Conservation (phyloP, 108 stramenopile genomes). For the Nitzschia palea region DNA sequence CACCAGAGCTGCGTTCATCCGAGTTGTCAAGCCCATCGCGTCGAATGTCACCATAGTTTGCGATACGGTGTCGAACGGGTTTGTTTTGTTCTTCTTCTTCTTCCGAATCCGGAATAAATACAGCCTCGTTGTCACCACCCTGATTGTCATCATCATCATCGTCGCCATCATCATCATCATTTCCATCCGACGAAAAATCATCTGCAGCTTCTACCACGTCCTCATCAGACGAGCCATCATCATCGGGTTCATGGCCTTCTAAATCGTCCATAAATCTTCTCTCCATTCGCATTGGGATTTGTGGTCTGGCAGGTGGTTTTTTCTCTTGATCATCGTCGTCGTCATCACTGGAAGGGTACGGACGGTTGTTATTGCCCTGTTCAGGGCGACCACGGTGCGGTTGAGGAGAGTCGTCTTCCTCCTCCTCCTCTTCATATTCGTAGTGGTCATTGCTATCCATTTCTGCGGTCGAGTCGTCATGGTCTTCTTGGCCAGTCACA, state of each 20-base stretch:
- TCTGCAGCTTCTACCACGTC: slow-evolving; percentile 7
- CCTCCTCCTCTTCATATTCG: background rate
- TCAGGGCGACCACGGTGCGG: background rate
- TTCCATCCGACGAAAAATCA: slow-evolving; percentile 5
- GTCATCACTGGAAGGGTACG: background rate
- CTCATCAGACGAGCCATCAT: slow-evolving; percentile 1
- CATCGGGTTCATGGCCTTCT: background rate
- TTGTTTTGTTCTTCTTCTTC: no score
- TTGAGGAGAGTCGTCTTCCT: background rate
- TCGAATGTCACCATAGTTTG: no score
- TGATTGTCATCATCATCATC: background rate
- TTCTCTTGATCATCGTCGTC: background rate
- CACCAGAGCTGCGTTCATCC: no score
- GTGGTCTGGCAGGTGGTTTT: no score
- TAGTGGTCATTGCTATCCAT: background rate
- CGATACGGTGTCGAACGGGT: no score
- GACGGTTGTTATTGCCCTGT: background rate
- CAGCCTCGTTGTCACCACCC: no score
- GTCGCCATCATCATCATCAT: slow-evolving; percentile 1
- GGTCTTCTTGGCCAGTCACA: background rate
- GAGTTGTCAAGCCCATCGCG: no score
- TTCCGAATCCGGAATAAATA: no score
- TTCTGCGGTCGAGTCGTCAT: background rate
- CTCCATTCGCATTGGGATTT: no score
- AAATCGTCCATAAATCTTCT: background rate